Base-by-base conservation (phyloP, 148 eudicot genomes). In the Salicornia ramosissima region DNA sequence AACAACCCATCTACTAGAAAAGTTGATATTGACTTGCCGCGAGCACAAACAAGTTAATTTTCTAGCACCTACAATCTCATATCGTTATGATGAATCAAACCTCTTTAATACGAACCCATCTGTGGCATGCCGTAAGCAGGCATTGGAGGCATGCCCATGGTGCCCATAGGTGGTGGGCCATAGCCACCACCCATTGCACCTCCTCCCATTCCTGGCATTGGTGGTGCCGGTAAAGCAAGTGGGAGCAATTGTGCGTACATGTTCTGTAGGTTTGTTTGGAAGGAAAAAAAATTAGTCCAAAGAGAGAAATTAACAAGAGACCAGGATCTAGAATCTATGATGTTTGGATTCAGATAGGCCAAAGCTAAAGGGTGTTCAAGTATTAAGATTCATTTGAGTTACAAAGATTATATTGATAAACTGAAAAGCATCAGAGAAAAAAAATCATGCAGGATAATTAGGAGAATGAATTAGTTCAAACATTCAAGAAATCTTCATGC, bases 61-160 rank as follows among this genome's bases (percentile, higher is more conserved):
- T 74, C 75, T 73, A 76, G 77, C 74, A 64, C 67, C 67, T 46
- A 49, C 42, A 18, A 2, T 60, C 72, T 47, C 63, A 31, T 18
- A 43, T 65, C 67, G 24, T 22, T 67, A 33, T 16, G 31, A 68
- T 18, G 46, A 39, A 59, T 24, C 11, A 10, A 58, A 45, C 34
- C 15, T 63, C 70, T 26, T 80, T 72, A 92, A 67, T 88, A 92
- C 6, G 91, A 81, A 15, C 96, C 96, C 98, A 92, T 90, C 14
- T 91, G 86, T 28, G 97, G 97, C 97, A 92, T 92, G 68, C 97
- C 97, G 60, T 70, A 92, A 43, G 89, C 85, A 43, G 96, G 92
- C 97, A 91, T 89, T 39, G 98, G 96, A 47, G 98, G 98, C 98
- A 93, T 93, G 67, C 96, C 93, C 91, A 88, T 86, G 58, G 88